Conservation (phyloP, 2,329 filamentous ascomycete species). For the Stagonosporopsis chrysanthemi region DNA sequence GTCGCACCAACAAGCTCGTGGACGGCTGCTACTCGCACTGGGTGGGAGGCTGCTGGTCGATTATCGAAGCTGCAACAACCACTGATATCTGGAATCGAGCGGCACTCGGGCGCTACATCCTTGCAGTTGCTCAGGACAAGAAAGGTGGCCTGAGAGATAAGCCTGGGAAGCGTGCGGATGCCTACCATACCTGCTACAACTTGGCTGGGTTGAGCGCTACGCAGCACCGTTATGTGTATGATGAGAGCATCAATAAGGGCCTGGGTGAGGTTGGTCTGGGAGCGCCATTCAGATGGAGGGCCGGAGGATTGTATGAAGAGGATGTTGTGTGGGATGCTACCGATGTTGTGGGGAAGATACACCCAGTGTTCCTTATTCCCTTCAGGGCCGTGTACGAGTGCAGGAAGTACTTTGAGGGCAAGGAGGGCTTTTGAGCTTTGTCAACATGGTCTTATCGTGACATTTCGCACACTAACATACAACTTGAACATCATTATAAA, state of each 20-base stretch:
- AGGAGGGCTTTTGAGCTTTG: conserved; percentile 60
- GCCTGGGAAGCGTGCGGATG: conserved; percentile 84
- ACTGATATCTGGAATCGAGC: conserved; percentile 75
- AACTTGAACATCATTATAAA: not conserved
- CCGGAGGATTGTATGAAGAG: conserved; percentile 58
- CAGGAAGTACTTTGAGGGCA: conserved; percentile 69
- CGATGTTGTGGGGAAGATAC: conserved; percentile 74
- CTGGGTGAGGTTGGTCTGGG: conserved; percentile 38
- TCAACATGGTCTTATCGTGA: not conserved
- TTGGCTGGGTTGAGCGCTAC: conserved; percentile 83
- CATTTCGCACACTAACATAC: not conserved
- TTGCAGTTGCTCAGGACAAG: conserved; percentile 83
- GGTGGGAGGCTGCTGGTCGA: conserved; percentile 93
- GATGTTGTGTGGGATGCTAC: conserved; percentile 69
- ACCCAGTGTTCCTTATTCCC: conserved; percentile 87
- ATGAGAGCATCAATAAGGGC: conserved; percentile 45
- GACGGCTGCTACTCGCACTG: conserved; percentile 99
- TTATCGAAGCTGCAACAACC: conserved; percentile 78
- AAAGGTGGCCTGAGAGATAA: conserved; percentile 91
- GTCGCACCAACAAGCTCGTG: conserved; percentile 95
- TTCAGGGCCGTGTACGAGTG: conserved; percentile 71
- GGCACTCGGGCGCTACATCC: conserved; percentile 86
- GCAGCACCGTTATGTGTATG: conserved; percentile 69
- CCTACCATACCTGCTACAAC: conserved; percentile 93
- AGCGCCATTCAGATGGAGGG: conserved; percentile 56